These are phyloP conservation scores for Peronospora belbahrii DNA, from an alignment of 352 stramenopile species.

Conservation along the genomic window DNA sequence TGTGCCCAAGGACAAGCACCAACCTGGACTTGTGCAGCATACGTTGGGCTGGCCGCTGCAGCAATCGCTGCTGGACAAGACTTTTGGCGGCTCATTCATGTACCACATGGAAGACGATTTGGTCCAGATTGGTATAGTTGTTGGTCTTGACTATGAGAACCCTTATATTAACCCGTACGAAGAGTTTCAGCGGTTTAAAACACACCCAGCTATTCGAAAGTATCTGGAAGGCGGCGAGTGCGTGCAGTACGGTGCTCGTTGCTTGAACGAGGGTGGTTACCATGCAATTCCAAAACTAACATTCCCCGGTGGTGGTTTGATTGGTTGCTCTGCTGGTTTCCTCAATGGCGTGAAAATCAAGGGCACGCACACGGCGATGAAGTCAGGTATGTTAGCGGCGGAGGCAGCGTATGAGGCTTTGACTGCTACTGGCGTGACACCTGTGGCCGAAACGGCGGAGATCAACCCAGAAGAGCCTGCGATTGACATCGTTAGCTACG, in stretches of 20 bases:
- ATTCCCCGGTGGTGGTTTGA: conserved; percentile 93
- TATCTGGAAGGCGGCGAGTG: conserved; percentile 95
- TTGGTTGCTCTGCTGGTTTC: conserved; percentile 97
- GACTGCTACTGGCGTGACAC: conserved; percentile 37
- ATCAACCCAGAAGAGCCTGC: conserved; percentile 62
- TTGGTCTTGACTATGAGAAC: conserved; percentile 99
- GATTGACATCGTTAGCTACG: conserved; percentile 79
- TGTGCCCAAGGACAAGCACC: conserved; percentile 90
- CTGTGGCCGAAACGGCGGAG: conserved; percentile 58
- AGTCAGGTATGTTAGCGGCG: conserved; percentile 95
- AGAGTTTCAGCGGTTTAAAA: conserved; percentile 99
- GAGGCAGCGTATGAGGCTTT: conserved; percentile 92
- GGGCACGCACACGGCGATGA: conserved; percentile 97
- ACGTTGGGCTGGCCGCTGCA: conserved; percentile 97
- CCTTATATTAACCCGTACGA: conserved; percentile 97
- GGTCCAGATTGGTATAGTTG: conserved; percentile 93
- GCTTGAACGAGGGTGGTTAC: conserved; percentile 92
- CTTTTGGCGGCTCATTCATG: conserved; percentile 97
- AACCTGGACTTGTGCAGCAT: conserved; percentile 95
- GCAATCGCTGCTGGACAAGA: conserved; percentile 86
- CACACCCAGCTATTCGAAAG: conserved; percentile 89
- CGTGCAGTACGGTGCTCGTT: conserved; percentile 95
- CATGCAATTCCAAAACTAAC: conserved; percentile 97
- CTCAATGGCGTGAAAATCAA: conserved; percentile 99
- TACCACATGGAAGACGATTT: conserved; percentile 98